Evolutionary conservation across 441 rosid species (phyloP).

Genomic region (Omphalea diandra): DNA sequence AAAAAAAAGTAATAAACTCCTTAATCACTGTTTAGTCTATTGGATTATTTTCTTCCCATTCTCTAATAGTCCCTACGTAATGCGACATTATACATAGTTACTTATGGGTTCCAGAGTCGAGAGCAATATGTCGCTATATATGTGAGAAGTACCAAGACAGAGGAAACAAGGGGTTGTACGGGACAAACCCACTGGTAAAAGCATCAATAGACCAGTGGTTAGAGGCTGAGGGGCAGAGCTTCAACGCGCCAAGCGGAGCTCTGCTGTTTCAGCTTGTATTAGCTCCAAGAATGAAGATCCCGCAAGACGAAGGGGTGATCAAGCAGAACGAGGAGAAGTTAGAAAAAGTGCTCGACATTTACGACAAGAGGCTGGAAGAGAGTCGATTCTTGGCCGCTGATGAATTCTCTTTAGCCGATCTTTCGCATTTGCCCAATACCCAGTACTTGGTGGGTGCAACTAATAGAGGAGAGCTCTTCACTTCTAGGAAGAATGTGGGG

Average conservation of each 20-base stretch:
- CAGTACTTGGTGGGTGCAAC: conserved; percentile 43
- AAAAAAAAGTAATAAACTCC: no score
- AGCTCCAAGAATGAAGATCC: conserved; percentile 54
- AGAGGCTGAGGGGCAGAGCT: conserved; percentile 68
- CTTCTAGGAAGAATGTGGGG: conserved; percentile 51
- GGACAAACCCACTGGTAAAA: conserved; percentile 50
- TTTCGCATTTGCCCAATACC: conserved; percentile 59
- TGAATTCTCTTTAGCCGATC: conserved; percentile 68
- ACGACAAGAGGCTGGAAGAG: conserved; percentile 51
- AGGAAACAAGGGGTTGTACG: conserved; percentile 53
- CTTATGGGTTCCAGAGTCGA: conserved; percentile 41
- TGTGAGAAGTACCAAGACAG: conserved; percentile 51
- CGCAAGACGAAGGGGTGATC: conserved; percentile 47
- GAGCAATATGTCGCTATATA: conserved; percentile 60
- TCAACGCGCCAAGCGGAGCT: conserved; percentile 48
- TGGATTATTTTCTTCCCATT: no score
- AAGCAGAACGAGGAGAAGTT: conserved; percentile 53
- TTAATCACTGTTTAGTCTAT: no score
- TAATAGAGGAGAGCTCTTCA: conserved; percentile 42
- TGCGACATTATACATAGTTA: no score
- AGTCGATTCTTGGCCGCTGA: conserved; percentile 62
- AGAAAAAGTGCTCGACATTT: conserved; percentile 56
- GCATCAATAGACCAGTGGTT: conserved; percentile 78
- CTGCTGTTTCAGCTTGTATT: conserved; percentile 61
- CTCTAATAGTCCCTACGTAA: no score